phyloP scores from a whole-genome alignment of 257 asterid genomes.

The Nicotiana tomentosiformis region DNA sequence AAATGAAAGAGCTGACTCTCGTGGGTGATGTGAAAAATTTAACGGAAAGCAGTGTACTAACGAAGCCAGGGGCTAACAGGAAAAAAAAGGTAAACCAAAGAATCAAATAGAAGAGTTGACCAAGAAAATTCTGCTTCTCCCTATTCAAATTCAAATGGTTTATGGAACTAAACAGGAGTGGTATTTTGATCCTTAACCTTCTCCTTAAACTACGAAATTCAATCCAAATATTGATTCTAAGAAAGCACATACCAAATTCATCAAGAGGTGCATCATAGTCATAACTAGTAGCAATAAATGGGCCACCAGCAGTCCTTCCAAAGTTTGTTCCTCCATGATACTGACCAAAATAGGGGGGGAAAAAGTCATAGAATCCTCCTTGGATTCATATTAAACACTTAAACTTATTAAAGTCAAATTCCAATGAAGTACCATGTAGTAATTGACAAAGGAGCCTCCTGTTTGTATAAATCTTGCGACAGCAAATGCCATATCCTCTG shows the following conservation, averaged over 20 bases:
- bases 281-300: slow-evolving; percentile 44
- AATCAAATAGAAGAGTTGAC: neutral
- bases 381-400: neutral
- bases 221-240: neutral
- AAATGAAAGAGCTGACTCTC: neutral
- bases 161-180: neutral
- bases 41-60: neutral
- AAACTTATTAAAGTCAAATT: neutral
- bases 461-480: slow-evolving; percentile 84
- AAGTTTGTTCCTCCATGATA: slow-evolving; percentile 52
- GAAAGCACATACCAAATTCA: slow-evolving; percentile 32
- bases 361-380: neutral
- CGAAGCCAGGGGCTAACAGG: neutral
- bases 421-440: slow-evolving; percentile 64
- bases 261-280: slow-evolving; percentile 52
- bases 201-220: neutral
- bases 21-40: neutral
- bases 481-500: slow-evolving; percentile 91
- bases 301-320: slow-evolving; percentile 47
- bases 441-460: slow-evolving; percentile 85
- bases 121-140: neutral
- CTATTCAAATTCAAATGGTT: neutral
- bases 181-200: neutral
- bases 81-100: neutral
- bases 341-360: slow-evolving; percentile 7